Percentiles rank a stretch among this genome's conserved stretches.
Conservation (phyloP, 2,329 filamentous ascomycete species). For the Sporothrix luriei region DNA sequence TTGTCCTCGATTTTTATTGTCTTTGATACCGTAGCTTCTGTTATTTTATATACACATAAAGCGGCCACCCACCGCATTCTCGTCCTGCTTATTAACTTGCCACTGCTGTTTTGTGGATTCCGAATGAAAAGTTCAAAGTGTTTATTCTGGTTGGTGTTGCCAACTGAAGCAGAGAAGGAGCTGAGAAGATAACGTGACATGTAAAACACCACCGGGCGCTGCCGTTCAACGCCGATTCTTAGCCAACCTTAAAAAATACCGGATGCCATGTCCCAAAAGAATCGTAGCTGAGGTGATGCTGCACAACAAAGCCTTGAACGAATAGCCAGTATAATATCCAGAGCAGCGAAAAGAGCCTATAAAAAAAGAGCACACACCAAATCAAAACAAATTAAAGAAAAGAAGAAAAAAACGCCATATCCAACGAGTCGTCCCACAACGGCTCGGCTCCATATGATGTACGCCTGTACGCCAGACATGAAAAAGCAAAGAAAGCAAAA, state of each 20-base stretch:
- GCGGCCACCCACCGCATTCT: background rate
- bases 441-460: background rate
- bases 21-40: conserved; percentile 14
- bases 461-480: background rate
- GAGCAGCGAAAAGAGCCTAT: no score
- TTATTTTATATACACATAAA: conserved; percentile 8
- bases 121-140: background rate
- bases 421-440: background rate
- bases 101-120: background rate
- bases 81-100: background rate
- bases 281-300: background rate
- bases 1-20: background rate
- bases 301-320: background rate
- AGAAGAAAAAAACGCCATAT: background rate
- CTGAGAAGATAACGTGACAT: background rate
- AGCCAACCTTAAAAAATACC: background rate
- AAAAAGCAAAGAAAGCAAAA: background rate
- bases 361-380: background rate
- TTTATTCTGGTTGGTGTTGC: background rate
- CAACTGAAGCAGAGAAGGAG: background rate
- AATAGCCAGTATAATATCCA: background rate
- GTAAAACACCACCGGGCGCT: background rate
- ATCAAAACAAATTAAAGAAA: no score
- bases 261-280: background rate
- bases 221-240: background rate